phyloP scores from a whole-genome alignment of 2,329 filamentous ascomycete species.

The Ascochyta fabae region DNA sequence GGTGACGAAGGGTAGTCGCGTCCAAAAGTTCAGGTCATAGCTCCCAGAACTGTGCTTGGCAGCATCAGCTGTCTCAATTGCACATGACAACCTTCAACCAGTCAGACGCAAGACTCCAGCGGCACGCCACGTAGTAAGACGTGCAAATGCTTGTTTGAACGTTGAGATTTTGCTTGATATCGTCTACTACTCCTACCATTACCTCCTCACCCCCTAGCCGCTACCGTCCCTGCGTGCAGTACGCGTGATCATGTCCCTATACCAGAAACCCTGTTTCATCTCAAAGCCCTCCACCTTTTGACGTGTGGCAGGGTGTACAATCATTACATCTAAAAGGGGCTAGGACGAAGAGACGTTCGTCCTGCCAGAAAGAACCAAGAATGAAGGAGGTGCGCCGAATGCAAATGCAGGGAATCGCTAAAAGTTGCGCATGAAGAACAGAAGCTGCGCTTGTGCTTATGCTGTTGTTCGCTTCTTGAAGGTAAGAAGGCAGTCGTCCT shows the following conservation, averaged over 20 bases:
- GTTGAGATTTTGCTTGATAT: conserved; percentile 8
- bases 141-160: conserved; percentile 11
- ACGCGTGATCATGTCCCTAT: conserved; percentile 13
- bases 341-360: conserved; percentile 19
- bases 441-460: conserved; percentile 19
- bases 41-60: conserved; percentile 12
- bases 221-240: conserved; percentile 20
- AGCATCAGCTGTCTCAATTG: conserved; percentile 2
- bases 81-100: conserved; percentile 11
- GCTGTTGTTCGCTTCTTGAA: conserved; percentile 58
- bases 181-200: conserved; percentile 16
- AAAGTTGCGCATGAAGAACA: conserved; percentile 28
- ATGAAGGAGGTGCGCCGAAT: conserved; percentile 21
- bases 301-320: conserved; percentile 27
- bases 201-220: conserved; percentile 9
- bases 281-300: conserved; percentile 21
- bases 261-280: conserved; percentile 20
- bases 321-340: conserved; percentile 38
- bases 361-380: conserved; percentile 27
- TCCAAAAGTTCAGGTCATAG: conserved; percentile 15
- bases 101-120: background rate
- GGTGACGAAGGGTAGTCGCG: conserved; percentile 1
- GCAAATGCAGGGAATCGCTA: conserved; percentile 37
- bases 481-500: conserved; percentile 85
- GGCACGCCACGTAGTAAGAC: conserved; percentile 5